phyloP scores from a whole-genome alignment of 75 land plant species.

The Pseudotsuga menziesii region DNA sequence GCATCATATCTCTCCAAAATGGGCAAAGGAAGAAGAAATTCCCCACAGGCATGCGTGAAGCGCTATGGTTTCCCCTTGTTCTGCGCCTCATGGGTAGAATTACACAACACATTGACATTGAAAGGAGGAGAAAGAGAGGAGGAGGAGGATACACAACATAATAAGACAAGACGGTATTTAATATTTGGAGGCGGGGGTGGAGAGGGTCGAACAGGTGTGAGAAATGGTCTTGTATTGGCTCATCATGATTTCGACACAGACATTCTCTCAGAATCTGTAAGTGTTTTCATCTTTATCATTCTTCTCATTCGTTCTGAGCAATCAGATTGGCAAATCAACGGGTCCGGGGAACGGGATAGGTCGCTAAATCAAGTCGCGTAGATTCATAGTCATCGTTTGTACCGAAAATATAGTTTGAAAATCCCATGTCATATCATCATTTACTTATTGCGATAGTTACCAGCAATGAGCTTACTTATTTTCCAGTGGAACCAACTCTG shows the following conservation, averaged over 20 bases:
- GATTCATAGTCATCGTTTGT: too few species aligned
- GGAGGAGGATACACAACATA: conserved; percentile 17
- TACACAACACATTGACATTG: conserved; percentile 2
- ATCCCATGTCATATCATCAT: too few species aligned
- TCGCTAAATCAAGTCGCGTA: too few species aligned
- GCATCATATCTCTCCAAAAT: too few species aligned
- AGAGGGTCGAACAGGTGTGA: conserved; percentile 58
- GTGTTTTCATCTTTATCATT: not conserved
- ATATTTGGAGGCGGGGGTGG: conserved; percentile 82
- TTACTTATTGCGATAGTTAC: too few species aligned
- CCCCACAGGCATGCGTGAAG: conserved; percentile 24
- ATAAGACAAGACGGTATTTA: conserved; percentile 14
- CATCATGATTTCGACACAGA: conserved; percentile 34
- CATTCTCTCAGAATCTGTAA: conserved; percentile 68
- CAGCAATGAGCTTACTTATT: too few species aligned
- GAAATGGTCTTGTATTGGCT: conserved; percentile 44
- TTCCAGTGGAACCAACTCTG: too few species aligned
- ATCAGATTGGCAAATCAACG: too few species aligned
- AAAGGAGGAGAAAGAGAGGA: conserved; percentile 10
- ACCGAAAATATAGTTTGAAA: too few species aligned
- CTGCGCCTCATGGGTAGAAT: conserved; percentile 53
- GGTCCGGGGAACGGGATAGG: too few species aligned
- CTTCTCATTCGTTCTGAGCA: too few species aligned
- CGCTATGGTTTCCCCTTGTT: conserved; percentile 64
- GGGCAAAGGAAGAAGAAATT: not conserved